phyloP scores from a whole-genome alignment of 202 grass and related monocot species.

The Alloteropsis angusta region DNA sequence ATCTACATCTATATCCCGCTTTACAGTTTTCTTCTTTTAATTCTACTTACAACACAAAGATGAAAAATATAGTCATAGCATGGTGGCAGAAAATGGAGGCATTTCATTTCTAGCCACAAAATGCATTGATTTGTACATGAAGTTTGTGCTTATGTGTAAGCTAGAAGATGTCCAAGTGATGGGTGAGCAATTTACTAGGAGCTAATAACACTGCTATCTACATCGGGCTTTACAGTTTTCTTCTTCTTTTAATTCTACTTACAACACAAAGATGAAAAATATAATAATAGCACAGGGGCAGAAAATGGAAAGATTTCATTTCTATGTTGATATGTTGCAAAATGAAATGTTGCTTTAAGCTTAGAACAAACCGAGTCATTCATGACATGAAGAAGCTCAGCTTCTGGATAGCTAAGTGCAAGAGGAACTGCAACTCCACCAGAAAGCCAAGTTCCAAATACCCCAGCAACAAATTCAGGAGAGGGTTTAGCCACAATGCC shows the following conservation, averaged over 20 bases:
- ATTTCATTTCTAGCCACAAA: too few relatives aligned
- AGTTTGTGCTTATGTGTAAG: too few relatives aligned
- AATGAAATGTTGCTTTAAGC: conserved; percentile 11
- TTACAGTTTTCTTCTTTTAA: too few relatives aligned
- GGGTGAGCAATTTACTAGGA: too few relatives aligned
- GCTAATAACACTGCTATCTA: too few relatives aligned
- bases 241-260: not conserved
- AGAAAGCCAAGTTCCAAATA: conserved; percentile 88
- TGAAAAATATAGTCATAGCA: too few relatives aligned
- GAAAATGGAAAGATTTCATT: not conserved
- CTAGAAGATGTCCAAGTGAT: too few relatives aligned
- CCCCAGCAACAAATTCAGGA: conserved; percentile 90
- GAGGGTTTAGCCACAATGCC: conserved; percentile 96
- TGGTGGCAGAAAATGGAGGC: too few relatives aligned
- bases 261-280: not conserved
- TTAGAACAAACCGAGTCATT: conserved; percentile 74
- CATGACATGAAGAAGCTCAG: conserved; percentile 91
- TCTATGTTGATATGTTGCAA: conserved; percentile 7
- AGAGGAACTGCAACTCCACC: conserved; percentile 95
- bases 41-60: too few relatives aligned
- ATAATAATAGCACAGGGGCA: not conserved
- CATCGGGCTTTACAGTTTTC: not conserved
- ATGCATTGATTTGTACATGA: too few relatives aligned
- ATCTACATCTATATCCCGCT: not conserved
- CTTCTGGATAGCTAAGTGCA: conserved; percentile 85